A percentile compares a stretch with the other conserved stretches of the same genome.
Evolutionary conservation across 176 grass and related monocot species (phyloP).

Genomic region (Rhynchospora breviuscula): DNA sequence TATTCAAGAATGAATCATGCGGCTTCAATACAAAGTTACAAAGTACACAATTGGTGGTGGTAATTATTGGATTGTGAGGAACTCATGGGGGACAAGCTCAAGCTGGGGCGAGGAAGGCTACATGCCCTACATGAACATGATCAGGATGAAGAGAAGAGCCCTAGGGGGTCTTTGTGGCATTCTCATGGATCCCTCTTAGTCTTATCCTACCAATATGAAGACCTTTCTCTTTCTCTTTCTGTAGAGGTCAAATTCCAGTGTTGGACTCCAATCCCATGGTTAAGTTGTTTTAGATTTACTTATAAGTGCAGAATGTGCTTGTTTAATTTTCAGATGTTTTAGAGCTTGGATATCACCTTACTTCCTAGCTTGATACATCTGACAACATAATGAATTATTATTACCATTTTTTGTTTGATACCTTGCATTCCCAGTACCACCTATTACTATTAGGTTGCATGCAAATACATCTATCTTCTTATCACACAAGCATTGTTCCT

Average conservation of each 20-base stretch:
- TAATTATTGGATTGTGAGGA: constrained; percentile 24
- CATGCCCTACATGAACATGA: too few relatives aligned
- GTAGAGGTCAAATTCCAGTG: not conserved
- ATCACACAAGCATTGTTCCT: not conserved
- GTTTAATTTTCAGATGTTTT: not conserved
- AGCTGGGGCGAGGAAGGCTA: constrained; percentile 25
- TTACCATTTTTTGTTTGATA: not conserved
- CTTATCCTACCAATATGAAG: too few relatives aligned
- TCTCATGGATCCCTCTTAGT: constrained; percentile 14
- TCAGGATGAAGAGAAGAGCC: constrained; percentile 1
- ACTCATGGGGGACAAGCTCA: constrained; percentile 7
- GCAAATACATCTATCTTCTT: not conserved
- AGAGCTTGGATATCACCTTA: not conserved
- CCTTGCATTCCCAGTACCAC: not conserved
- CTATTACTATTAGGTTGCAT: not conserved
- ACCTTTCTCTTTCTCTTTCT: too few relatives aligned
- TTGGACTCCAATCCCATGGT: not conserved
- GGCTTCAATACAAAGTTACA: not conserved
- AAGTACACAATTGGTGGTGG: not conserved
- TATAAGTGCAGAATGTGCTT: not conserved
- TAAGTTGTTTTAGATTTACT: not conserved
- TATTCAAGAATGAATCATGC: not conserved
- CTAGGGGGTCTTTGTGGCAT: constrained; percentile 25
- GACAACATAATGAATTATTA: not conserved
- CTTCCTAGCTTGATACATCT: not conserved